Evolutionary conservation across 1,284 basidiomycete species (phyloP).

Genomic region (Ganoderma lucidum): DNA sequence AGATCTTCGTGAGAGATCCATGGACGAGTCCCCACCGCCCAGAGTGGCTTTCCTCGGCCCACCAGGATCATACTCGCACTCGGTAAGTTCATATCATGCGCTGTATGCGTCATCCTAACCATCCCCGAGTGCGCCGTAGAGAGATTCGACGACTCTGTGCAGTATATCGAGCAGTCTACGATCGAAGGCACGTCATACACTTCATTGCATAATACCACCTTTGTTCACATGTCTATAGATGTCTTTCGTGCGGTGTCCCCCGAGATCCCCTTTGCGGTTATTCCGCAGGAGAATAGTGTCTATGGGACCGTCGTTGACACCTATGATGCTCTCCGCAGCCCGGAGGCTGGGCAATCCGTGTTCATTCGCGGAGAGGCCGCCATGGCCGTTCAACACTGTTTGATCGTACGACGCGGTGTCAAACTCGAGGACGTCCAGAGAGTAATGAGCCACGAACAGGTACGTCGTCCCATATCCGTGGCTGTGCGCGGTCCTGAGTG

Average conservation of each 20-base stretch:
- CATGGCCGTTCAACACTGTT: slow-evolving; percentile 71
- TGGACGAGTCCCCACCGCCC: slow-evolving; percentile 24
- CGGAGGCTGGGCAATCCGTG: slow-evolving; percentile 47
- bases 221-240: slow-evolving; percentile 47
- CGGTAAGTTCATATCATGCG: slow-evolving; percentile 51
- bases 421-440: slow-evolving; percentile 57
- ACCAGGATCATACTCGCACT: slow-evolving; percentile 79
- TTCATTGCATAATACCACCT: slow-evolving; percentile 1
- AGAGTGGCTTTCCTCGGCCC: slow-evolving; percentile 67
- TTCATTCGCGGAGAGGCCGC: slow-evolving; percentile 67
- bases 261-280: slow-evolving; percentile 56
- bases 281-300: slow-evolving; percentile 82
- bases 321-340: slow-evolving; percentile 64
- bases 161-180: slow-evolving; percentile 59
- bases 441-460: slow-evolving; percentile 82
- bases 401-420: slow-evolving; percentile 65
- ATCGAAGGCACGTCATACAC: slow-evolving; percentile 57
- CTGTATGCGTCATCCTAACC: not conserved
- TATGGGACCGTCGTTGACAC: slow-evolving; percentile 80
- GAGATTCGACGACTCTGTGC: slow-evolving; percentile 58
- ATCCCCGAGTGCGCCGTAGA: slow-evolving; percentile 63
- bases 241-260: slow-evolving; percentile 60
- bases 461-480: slow-evolving; percentile 37
- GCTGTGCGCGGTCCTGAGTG: not conserved
- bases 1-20: slow-evolving; percentile 18